Evolutionary conservation across 2,329 filamentous ascomycete genomes (phyloP).

Genomic region (Colletotrichum truncatum): DNA sequence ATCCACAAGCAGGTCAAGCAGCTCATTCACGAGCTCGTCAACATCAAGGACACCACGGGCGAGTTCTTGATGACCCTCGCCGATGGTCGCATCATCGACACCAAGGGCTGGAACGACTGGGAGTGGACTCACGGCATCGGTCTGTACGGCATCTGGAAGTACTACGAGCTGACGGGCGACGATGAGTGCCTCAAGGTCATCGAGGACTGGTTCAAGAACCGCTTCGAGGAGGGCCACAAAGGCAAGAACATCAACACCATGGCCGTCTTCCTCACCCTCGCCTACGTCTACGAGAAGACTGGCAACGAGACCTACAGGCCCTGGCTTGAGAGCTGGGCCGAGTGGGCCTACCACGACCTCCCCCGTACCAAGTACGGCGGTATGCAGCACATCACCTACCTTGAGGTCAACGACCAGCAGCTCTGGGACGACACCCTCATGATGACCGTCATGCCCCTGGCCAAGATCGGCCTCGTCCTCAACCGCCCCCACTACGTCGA

Average conservation of each 20-base stretch:
- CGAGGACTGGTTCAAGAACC: conserved; percentile 76
- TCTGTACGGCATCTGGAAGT: conserved; percentile 84
- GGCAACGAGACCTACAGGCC: conserved; percentile 74
- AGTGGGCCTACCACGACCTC: conserved; percentile 84
- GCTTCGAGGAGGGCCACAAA: conserved; percentile 75
- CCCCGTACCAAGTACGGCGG: conserved; percentile 75
- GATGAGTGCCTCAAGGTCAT: conserved; percentile 70
- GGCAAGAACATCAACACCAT: conserved; percentile 91
- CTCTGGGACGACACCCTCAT: conserved; percentile 88
- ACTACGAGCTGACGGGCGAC: conserved; percentile 77
- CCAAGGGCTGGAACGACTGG: conserved; percentile 86
- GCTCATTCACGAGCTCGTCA: conserved; percentile 78
- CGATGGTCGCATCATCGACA: conserved; percentile 82
- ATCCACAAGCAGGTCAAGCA: conserved; percentile 67
- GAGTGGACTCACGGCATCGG: conserved; percentile 86
- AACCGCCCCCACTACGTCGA: conserved; percentile 77
- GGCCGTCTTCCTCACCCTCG: conserved; percentile 79
- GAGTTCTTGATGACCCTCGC: conserved; percentile 76
- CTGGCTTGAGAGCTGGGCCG: conserved; percentile 83
- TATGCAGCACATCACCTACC: conserved; percentile 81
- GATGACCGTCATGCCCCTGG: conserved; percentile 86
- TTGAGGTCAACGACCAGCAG: conserved; percentile 76
- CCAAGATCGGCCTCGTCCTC: conserved; percentile 80
- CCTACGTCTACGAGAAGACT: conserved; percentile 81
- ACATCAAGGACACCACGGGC: conserved; percentile 79